Evolutionary conservation across 148 eudicot species (phyloP).

Genomic region (Euryodendron excelsum): DNA sequence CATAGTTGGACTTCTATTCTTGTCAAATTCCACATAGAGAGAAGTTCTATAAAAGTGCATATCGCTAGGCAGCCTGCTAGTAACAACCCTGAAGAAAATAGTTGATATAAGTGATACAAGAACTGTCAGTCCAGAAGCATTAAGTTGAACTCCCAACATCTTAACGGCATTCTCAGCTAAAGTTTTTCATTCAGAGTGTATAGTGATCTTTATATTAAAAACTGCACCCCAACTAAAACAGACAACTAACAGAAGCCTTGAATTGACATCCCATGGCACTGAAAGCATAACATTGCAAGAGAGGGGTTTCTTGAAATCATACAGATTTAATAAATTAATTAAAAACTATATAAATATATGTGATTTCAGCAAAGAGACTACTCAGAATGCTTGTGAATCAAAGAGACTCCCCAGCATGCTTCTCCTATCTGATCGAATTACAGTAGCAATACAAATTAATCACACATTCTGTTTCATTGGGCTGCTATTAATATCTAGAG

Average conservation of each 20-base stretch:
- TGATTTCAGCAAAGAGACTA: not conserved
- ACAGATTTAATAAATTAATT: not conserved
- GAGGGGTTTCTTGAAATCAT: not conserved
- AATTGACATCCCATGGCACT: not conserved
- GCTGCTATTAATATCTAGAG: not conserved
- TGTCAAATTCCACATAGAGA: constrained; percentile 97
- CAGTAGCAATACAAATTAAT: not conserved
- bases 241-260: not conserved
- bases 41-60: constrained; percentile 74
- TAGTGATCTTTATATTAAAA: too few species aligned
- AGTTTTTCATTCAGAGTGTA: too few species aligned
- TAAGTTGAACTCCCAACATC: not conserved
- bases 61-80: constrained; percentile 55
- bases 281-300: not conserved
- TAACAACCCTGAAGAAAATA: constrained; percentile 48
- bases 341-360: not conserved
- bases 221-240: not conserved
- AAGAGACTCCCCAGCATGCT: not conserved
- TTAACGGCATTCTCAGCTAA: not conserved
- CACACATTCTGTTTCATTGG: not conserved
- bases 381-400: too few species aligned
- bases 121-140: not conserved
- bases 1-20: constrained; percentile 87
- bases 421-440: constrained; percentile 7
- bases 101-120: not conserved